These are phyloP conservation scores for Colletotrichum cordylinicola DNA, from an alignment of 2,329 filamentous ascomycete genomes.

Conservation along the genomic window DNA sequence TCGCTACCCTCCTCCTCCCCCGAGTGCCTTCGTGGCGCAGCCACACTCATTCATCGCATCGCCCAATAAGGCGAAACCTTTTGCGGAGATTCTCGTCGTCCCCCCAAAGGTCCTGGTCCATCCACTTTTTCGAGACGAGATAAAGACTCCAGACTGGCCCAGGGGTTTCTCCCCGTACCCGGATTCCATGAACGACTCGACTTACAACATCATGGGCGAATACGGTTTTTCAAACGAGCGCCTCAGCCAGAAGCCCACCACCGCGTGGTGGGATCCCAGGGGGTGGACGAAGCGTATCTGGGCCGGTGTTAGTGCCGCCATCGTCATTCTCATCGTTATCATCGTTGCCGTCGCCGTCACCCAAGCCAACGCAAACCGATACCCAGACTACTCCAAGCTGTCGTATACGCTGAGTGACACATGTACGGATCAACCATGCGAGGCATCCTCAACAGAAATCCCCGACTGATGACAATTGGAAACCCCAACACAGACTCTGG, in stretches of 20 bases:
- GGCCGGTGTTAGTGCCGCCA: constrained; percentile 43
- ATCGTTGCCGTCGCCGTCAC: constrained; percentile 52
- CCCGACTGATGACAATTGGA: constrained; percentile 3
- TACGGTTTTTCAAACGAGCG: constrained; percentile 2
- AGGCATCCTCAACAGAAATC: neutral
- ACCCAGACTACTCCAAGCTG: constrained; percentile 54
- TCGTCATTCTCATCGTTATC: constrained; percentile 53
- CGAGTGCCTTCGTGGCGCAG: constrained; percentile 16
- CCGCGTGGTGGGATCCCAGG: constrained; percentile 47
- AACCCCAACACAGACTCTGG: constrained; percentile 46
- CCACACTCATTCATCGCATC: constrained; percentile 1
- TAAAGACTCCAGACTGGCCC: constrained; percentile 21
- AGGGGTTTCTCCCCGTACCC: constrained; percentile 8
- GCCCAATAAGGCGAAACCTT: constrained; percentile 7
- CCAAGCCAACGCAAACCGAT: constrained; percentile 42
- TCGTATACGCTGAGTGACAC: constrained; percentile 54
- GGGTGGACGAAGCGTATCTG: constrained; percentile 61
- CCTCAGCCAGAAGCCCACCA: neutral
- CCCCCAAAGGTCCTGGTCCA: constrained; percentile 18
- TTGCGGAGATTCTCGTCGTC: constrained; percentile 16
- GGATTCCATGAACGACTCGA: constrained; percentile 4
- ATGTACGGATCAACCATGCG: constrained; percentile 40
- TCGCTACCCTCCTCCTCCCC: neutral
- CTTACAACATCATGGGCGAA: constrained; percentile 10
- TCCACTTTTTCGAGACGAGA: constrained; percentile 19